These are phyloP conservation scores for Knufia petricola DNA, from an alignment of 2,329 filamentous ascomycete genomes.

Conservation along the genomic window DNA sequence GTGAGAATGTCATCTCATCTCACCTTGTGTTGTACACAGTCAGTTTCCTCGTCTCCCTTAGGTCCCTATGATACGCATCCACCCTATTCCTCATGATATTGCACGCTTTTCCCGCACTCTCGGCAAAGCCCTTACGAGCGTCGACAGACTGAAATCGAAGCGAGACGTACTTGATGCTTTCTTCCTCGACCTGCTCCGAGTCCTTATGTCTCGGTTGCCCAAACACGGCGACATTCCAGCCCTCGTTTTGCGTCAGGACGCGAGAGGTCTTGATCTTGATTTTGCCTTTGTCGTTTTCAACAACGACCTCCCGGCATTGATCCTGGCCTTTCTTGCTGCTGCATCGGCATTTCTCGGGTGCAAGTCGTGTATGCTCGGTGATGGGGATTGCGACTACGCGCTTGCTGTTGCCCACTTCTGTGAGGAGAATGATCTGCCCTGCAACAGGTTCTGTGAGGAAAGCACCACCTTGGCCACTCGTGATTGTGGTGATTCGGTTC, in stretches of 20 bases:
- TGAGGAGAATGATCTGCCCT: slow-evolving; percentile 4
- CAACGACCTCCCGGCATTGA: slow-evolving; percentile 3
- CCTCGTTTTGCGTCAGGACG: not conserved
- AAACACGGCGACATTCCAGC: slow-evolving; percentile 10
- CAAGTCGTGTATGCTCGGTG: not conserved
- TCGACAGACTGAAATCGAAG: not conserved
- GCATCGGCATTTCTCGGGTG: slow-evolving; percentile 8
- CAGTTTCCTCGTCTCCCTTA: not conserved
- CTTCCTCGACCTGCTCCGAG: not conserved
- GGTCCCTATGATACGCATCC: not conserved
- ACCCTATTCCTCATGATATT: not conserved
- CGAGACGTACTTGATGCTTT: slow-evolving; percentile 1
- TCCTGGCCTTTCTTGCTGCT: not conserved
- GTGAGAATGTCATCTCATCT: too few relatives aligned
- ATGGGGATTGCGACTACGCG: slow-evolving; percentile 1
- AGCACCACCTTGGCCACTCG: not conserved
- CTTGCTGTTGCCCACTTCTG: not conserved
- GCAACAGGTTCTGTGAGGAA: not conserved
- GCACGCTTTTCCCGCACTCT: not conserved
- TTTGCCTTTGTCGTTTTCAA: not conserved
- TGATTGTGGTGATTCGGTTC: not conserved
- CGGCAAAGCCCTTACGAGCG: not conserved
- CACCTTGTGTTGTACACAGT: slow-evolving; percentile 3
- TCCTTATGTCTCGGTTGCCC: not conserved
- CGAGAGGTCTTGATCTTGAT: not conserved